These are phyloP conservation scores for Otatea glauca DNA, from an alignment of 176 grass and related monocot species.

Conservation along the genomic window DNA sequence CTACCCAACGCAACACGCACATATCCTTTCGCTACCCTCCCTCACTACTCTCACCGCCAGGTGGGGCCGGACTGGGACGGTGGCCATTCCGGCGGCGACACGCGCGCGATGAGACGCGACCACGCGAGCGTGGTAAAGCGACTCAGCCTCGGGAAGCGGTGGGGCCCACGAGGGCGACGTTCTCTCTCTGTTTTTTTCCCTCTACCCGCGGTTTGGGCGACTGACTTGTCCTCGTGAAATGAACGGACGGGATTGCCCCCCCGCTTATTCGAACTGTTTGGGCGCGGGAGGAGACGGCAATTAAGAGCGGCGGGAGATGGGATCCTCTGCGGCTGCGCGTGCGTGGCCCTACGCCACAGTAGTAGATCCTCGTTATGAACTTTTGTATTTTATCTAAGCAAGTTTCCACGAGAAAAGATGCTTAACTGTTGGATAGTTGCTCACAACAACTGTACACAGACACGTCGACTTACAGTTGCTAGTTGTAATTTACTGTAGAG, in stretches of 20 bases:
- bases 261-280: conserved; percentile 15
- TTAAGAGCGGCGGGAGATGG: not conserved
- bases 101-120: not conserved
- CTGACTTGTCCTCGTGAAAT: no score
- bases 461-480: no score
- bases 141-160: not conserved
- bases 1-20: not conserved
- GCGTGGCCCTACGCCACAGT: no score
- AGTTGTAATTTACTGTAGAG: no score
- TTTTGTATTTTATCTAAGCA: no score
- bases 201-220: not conserved
- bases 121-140: not conserved
- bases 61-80: not conserved
- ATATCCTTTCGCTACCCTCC: not conserved
- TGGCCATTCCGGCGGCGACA: not conserved
- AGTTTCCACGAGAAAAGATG: no score
- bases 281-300: not conserved
- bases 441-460: no score
- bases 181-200: not conserved
- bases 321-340: not conserved
- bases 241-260: conserved; percentile 5
- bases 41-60: not conserved
- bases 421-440: no score
- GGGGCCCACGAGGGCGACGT: not conserved
- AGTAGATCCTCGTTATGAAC: not conserved